Evolutionary conservation across 331 rosid species (phyloP), one percentile per base, ranked within the genome.

Genomic region (Spiraea crenata): DNA sequence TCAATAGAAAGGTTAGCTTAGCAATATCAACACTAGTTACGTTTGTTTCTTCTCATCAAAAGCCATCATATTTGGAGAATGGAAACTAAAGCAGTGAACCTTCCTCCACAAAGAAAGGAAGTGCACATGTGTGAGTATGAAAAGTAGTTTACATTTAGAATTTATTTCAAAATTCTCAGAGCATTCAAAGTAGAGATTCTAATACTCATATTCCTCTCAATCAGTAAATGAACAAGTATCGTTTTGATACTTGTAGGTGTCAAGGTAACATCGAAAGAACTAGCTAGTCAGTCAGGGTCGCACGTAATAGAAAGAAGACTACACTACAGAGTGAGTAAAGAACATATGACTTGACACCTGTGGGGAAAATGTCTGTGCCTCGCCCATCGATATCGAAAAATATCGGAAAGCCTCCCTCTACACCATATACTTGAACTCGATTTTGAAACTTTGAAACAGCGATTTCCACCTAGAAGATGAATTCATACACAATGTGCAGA

Each of bases 381-480:
- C 99, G 85, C 38, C 95, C 97, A 82, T 93, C 96, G 47, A 86
- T 40, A 62, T 93, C 95, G 13, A 93, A 93, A 70, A 91, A 86
- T 79, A 86, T 77, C 19, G 99, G 99, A 71, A 84, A 84, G 38
- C 90, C 89, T 72, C 92, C 92, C 73, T 90, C 99, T 17, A 90
- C 80, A 19, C 88, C 75, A 63, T 89, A 93, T 5, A 89, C 89
- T 59, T 73, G 91, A 14, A 93, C 91, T n/a, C 99, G 96, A 40
- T 86, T 93, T 71, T 86, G 99, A 74, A 78, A 80, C 87, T 93
- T 93, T 25, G 87, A 59, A 46, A 93, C 99, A 1, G 89, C 76
- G 40, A 93, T 74, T 80, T 91, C 96, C 3, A 72, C 87, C 98
- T 84, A 81, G 34, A 70, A 71, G 37, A 67, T 64, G 19, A 59